Evolutionary conservation across 2,329 filamentous ascomycete species (phyloP).

Genomic region (Ceratocystis albifundus): DNA sequence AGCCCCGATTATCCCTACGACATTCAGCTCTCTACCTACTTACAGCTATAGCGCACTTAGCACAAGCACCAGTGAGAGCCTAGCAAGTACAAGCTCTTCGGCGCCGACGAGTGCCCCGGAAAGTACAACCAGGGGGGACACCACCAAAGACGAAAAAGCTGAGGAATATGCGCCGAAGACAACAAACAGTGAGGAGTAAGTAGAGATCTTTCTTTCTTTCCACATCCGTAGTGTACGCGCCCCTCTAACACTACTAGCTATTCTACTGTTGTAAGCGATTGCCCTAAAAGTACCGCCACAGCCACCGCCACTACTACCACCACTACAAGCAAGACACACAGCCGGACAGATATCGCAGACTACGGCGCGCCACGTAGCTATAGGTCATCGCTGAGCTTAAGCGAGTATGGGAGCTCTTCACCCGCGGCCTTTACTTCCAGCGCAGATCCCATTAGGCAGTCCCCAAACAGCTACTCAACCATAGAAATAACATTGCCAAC

Average conservation of each 20-base stretch:
- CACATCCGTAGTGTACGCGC: not conserved
- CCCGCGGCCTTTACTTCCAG: not conserved
- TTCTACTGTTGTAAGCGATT: conserved; percentile 16
- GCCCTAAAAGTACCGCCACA: not conserved
- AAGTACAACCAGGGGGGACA: not conserved
- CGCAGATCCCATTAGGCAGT: not conserved
- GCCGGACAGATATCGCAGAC: not conserved
- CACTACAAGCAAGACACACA: not conserved
- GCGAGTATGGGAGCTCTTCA: not conserved
- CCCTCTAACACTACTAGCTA: conserved; percentile 3
- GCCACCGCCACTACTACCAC: not conserved
- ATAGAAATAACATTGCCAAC: conserved; percentile 11
- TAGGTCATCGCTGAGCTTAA: not conserved
- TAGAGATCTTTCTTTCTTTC: not conserved
- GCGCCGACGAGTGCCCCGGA: not conserved
- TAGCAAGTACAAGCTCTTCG: not conserved
- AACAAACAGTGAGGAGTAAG: conserved; percentile 8
- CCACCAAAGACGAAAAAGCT: not conserved
- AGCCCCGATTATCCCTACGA: conserved; percentile 5
- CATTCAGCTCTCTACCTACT: conserved; percentile 10
- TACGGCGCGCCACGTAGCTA: conserved; percentile 11
- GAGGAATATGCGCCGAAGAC: not conserved
- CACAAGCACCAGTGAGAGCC: not conserved
- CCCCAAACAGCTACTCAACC: not conserved
- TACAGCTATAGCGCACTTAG: conserved; percentile 1